Evolutionary conservation across 768 basidiomycete genomes (phyloP).

Genomic region (Boletus patriciae): DNA sequence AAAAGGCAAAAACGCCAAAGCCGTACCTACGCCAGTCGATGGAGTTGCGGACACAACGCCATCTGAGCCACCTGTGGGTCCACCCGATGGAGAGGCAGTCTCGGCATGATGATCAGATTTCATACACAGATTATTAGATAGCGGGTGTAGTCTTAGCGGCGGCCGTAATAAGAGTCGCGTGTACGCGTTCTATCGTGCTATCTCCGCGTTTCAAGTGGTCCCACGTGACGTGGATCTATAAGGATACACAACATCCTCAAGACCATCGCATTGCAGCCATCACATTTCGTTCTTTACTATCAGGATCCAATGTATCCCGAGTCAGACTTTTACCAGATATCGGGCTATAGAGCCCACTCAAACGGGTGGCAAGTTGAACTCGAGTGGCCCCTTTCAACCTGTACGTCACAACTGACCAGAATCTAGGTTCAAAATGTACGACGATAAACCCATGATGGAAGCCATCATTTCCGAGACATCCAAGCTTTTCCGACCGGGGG

Average conservation of each 20-base stretch:
- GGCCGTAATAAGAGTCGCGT: neutral
- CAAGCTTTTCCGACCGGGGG: constrained; percentile 31
- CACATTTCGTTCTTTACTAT: neutral
- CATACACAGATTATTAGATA: neutral
- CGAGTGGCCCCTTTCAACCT: neutral
- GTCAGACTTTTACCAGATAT: constrained; percentile 30
- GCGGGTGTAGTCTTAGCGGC: neutral
- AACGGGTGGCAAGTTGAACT: constrained; percentile 21
- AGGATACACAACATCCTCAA: neutral
- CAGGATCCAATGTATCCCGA: constrained; percentile 10
- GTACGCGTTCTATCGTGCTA: neutral
- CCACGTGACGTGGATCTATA: neutral
- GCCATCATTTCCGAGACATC: constrained; percentile 31
- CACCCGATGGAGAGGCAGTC: constrained; percentile 8
- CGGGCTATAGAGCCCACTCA: constrained; percentile 31
- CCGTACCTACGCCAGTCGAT: constrained; percentile 4
- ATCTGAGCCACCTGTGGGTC: neutral
- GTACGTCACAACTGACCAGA: neutral
- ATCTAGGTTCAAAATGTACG: constrained; percentile 30
- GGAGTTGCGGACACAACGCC: neutral
- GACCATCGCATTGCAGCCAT: neutral
- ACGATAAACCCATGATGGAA: constrained; percentile 38
- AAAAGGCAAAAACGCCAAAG: constrained; percentile 57
- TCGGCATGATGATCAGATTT: neutral
- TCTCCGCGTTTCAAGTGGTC: neutral